phyloP scores from a whole-genome alignment of 768 basidiomycete species.

The Leccinum truebloodii region DNA sequence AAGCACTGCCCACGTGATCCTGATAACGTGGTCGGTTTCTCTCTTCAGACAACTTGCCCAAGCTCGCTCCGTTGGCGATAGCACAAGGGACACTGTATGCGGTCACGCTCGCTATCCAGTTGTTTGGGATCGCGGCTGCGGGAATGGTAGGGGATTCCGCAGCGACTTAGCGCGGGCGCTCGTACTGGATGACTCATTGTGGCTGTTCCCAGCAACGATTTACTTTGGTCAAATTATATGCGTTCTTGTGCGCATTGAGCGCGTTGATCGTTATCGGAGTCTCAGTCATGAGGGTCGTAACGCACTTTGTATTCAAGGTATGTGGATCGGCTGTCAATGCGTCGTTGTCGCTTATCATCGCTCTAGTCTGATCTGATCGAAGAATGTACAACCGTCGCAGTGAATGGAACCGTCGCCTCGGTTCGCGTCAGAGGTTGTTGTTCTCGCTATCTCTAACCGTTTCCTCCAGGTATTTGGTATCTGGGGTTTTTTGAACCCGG shows the following conservation, averaged over 20 bases:
- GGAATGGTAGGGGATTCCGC: conserved; percentile 42
- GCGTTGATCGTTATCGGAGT: conserved; percentile 51
- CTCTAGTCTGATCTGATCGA: conserved; percentile 55
- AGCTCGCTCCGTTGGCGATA: conserved; percentile 56
- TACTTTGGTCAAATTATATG: conserved; percentile 53
- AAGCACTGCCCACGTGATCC: neutral
- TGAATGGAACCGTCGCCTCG: conserved; percentile 33
- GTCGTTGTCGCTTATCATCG: conserved; percentile 1
- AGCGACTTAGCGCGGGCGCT: neutral
- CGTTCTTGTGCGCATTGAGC: conserved; percentile 48
- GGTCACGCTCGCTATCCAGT: conserved; percentile 49
- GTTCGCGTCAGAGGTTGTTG: conserved; percentile 26
- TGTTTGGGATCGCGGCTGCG: conserved; percentile 55
- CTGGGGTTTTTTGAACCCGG: conserved; percentile 49
- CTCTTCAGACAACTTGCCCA: conserved; percentile 41
- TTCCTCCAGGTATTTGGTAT: conserved; percentile 47
- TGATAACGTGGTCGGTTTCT: neutral
- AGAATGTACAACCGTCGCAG: conserved; percentile 49
- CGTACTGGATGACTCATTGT: neutral
- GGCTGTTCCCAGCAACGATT: conserved; percentile 50
- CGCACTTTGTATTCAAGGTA: conserved; percentile 73
- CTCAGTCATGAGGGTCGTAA: conserved; percentile 55
- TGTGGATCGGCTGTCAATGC: conserved; percentile 1
- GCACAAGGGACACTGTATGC: conserved; percentile 62
- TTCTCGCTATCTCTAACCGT: conserved; percentile 16